Evolutionary conservation across 1,139 yeast species (phyloP), one percentile per base, ranked within the genome.

Genomic region (Sugiyamaella pinicola): DNA sequence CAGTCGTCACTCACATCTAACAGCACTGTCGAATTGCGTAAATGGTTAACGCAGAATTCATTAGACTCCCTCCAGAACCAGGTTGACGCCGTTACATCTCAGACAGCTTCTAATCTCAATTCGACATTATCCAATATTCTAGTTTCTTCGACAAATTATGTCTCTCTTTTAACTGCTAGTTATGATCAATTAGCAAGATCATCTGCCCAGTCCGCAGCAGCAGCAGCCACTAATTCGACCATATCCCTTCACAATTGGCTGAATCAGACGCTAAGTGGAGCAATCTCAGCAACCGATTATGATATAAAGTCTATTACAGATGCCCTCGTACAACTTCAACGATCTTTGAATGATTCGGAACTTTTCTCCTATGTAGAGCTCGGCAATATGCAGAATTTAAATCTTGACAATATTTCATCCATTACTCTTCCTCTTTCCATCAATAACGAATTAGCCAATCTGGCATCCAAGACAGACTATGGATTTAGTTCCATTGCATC

Each of bases 331-430:
- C 28, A 51, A 17, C 55, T 62, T 2, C 55, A 55, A 17, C 44
- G 52, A n/a, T 50, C 58, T n/a, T 39, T 60, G 21, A 28, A 26
- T n/a, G 35, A 56, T 37, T 42, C 55, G 7, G 48, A 51, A 3
- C 42, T 60, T 24, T 60, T 60, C 33, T 49, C 55, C 18, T 42
- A 51, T 24, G 48, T 57, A 22, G 48, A 53, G 28, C 49, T 60
- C 15, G 55, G 55, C 17, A 24, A 50, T 8, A 38, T 46, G 6
- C 40, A 48, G 15, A 26, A 59, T 18, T 38, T 60, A 22, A 56
- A 53, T 21, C 49, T 60, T 21, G 34, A 39, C 31, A 34, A 46
- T 13, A 53, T 59, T 45, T 38, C 52, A 21, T 12, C 39, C 9
- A 51, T 59, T 17, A 10, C 29, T 12, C 49, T 55, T n/a, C 57